Percentiles rank a stretch among this genome's conserved stretches.
phyloP scores from a whole-genome alignment of 495 filamentous ascomycete species.

The Oidiodendron maius region DNA sequence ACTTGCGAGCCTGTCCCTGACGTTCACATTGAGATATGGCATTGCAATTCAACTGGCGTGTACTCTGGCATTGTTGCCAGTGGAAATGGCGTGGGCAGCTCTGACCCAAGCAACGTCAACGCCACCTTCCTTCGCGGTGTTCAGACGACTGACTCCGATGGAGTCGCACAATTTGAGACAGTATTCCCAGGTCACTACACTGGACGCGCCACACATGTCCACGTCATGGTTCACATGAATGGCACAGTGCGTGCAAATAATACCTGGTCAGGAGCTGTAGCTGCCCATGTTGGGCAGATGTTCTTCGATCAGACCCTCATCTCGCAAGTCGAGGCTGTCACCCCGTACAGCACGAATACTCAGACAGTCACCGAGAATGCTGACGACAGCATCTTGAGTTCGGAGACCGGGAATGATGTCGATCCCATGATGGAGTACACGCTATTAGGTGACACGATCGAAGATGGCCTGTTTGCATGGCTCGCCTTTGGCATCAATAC shows the following conservation, averaged over 20 bases:
- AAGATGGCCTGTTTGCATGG: conserved; percentile 47
- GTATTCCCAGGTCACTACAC: conserved; percentile 53
- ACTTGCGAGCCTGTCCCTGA: conserved; percentile 49
- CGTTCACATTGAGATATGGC: conserved; percentile 49
- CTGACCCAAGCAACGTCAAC: conserved; percentile 29
- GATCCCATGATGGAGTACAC: conserved; percentile 55
- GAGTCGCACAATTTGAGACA: conserved; percentile 43
- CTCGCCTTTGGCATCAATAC: conserved; percentile 42
- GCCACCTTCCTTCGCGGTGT: conserved; percentile 40
- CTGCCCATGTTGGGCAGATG: conserved; percentile 55
- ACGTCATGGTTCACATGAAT: conserved; percentile 46
- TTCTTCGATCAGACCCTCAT: conserved; percentile 59
- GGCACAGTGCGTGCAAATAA: conserved; percentile 42
- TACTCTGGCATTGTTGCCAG: conserved; percentile 48
- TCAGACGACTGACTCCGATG: conserved; percentile 41
- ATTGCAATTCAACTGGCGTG: conserved; percentile 40
- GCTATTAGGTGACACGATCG: conserved; percentile 39
- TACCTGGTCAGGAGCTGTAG: conserved; percentile 40
- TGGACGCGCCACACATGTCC: conserved; percentile 50
- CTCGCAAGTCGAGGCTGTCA: conserved; percentile 44
- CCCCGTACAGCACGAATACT: conserved; percentile 51
- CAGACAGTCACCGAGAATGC: conserved; percentile 44
- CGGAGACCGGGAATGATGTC: conserved; percentile 42
- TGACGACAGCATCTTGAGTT: conserved; percentile 35
- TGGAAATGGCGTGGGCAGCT: conserved; percentile 40